These are phyloP conservation scores for Aspergillus diversus DNA, from an alignment of 495 filamentous ascomycete genomes.

Conservation along the genomic window DNA sequence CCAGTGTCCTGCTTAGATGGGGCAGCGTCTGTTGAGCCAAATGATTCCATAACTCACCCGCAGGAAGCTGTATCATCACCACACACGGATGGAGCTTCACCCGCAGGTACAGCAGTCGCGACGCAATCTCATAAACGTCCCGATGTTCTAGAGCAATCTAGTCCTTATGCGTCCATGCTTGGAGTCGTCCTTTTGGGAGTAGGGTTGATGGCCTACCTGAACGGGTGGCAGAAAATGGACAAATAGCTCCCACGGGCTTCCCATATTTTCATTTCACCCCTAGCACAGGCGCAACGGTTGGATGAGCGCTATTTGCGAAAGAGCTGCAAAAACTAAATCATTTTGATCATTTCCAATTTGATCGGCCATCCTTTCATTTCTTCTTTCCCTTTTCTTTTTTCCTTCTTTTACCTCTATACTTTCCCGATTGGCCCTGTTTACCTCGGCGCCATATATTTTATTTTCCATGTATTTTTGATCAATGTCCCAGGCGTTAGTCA, in stretches of 20 bases:
- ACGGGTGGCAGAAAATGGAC: constrained; percentile 78
- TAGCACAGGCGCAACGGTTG: neutral
- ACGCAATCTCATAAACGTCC: constrained; percentile 40
- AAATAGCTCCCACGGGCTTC: constrained; percentile 43
- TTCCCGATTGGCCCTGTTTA: constrained; percentile 12
- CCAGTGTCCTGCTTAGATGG: constrained; percentile 12
- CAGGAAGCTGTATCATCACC: constrained; percentile 24
- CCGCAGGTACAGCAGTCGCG: constrained; percentile 43
- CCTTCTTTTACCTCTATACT: neutral
- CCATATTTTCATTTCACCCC: neutral
- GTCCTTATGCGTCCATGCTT: constrained; percentile 85
- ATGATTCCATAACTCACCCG: constrained; percentile 4
- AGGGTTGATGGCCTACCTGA: constrained; percentile 92
- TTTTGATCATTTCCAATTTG: neutral
- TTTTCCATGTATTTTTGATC: constrained; percentile 26
- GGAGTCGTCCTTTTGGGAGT: constrained; percentile 89
- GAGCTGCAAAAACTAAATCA: neutral
- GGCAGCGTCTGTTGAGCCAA: constrained; percentile 1
- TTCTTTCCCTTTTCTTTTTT: constrained; percentile 16
- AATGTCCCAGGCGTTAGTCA: constrained; percentile 23
- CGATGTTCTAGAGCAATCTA: constrained; percentile 61
- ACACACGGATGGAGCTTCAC: constrained; percentile 42
- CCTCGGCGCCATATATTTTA: constrained; percentile 27
- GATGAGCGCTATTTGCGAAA: neutral
- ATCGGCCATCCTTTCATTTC: constrained; percentile 25